Evolutionary conservation across 371 early-diverging fungal species (phyloP).

Genomic region (Mucor mucedo): DNA sequence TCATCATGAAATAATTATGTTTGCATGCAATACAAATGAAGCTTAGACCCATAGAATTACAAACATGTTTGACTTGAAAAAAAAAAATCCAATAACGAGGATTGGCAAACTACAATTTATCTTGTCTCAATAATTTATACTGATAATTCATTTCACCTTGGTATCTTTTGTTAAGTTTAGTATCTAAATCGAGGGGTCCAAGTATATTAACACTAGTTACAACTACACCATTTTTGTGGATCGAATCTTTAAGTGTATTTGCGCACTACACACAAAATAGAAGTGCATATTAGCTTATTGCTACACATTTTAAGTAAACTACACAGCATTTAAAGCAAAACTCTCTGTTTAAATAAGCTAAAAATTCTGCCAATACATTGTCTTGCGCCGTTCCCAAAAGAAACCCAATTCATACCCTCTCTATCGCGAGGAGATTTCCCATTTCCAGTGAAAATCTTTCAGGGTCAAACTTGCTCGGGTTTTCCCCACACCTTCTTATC

Average conservation of each 20-base stretch:
- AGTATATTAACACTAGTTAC: background rate
- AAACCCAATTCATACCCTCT: constrained; percentile 40
- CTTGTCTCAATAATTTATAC: background rate
- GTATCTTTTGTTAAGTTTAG: constrained; percentile 9
- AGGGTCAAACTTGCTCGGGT: constrained; percentile 25
- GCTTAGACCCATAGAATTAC: too few species aligned
- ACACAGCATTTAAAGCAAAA: constrained; percentile 48
- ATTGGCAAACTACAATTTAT: too few species aligned
- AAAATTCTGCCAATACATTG: constrained; percentile 61
- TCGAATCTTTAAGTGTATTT: constrained; percentile 21
- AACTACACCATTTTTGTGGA: constrained; percentile 14
- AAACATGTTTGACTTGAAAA: background rate
- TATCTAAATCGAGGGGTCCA: background rate
- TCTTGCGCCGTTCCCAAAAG: constrained; percentile 54
- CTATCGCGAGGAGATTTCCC: background rate
- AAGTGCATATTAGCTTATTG: background rate
- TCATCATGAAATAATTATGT: too few species aligned
- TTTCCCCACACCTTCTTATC: constrained; percentile 2
- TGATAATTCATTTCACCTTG: background rate
- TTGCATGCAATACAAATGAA: too few species aligned
- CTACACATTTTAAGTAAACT: constrained; percentile 4
- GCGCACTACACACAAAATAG: constrained; percentile 10
- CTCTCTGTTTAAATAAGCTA: constrained; percentile 50
- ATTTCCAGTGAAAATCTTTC: constrained; percentile 31
- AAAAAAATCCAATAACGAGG: too few species aligned